Evolutionary conservation across 2,329 filamentous ascomycete genomes (phyloP), one percentile per base, ranked within the genome.

Genomic region (Thielaviopsis punctulata): DNA sequence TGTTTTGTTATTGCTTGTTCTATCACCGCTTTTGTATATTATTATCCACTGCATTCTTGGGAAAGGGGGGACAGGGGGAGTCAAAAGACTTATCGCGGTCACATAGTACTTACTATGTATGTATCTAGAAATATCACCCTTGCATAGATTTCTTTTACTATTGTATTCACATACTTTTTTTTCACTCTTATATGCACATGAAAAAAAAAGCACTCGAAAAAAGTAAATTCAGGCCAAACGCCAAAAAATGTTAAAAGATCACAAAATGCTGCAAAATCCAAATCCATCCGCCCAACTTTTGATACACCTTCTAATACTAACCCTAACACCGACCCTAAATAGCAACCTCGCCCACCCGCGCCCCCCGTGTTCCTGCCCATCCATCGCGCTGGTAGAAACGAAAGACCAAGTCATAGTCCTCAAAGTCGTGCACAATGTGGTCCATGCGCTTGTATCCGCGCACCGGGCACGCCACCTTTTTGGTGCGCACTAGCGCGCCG

Each of bases 391-490:
- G 89, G 63, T 94, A 98, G 73, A 93, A 95, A 55, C 90, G 79
- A 70, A 98, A 98, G 45, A 98, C 84, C 36, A 98, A 73, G 65
- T 96, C 89, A 63, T 98, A 98, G 51, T 93, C 92, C 63, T 98
- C 90, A 60, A 98, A 82, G 62, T 96, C 89, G 66, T 98, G 92
- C 49, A 98, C 87, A 58, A 98, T 95, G 52, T 89, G 83, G 65
- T 98, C 92, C 51, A 95, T 77, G 19, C 92, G 79, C 56, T 84
- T 79, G 65, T 98, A 98, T 1, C 92, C 92, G 56, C 78, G 73
- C 59, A 98, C 84, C 59, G 71, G 66, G 60, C 70, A 59, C 58
- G 68, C 62, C 60, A 62, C 66, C 53, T 63, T 64, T 30, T 68
- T 69, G 0, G 63, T 59, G 59, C 66, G 64, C 63, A 67, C 70